phyloP scores from a whole-genome alignment of 2,329 filamentous ascomycete species.

The Chrysosporium keratinophilum region DNA sequence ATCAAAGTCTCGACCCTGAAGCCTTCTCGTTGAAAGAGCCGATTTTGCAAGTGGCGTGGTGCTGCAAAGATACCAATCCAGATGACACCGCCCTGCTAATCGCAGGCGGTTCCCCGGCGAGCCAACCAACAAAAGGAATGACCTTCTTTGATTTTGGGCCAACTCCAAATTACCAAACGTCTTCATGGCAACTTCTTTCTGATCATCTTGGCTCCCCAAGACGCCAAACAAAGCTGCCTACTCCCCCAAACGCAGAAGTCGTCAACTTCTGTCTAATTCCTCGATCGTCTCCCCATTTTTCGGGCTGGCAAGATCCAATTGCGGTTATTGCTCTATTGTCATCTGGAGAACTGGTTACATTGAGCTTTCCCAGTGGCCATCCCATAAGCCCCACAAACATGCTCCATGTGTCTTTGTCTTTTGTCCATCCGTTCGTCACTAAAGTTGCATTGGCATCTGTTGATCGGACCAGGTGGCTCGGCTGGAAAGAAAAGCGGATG shows the following conservation, averaged over 20 bases:
- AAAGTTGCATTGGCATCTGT: conserved; percentile 62
- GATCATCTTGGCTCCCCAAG: conserved; percentile 71
- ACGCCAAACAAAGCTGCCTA: conserved; percentile 58
- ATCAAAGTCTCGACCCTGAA: conserved; percentile 34
- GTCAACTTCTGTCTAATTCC: conserved; percentile 76
- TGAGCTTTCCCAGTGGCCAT: conserved; percentile 87
- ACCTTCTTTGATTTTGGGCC: conserved; percentile 82
- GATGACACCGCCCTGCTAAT: conserved; percentile 86
- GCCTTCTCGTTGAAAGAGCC: conserved; percentile 58
- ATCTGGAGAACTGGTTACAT: conserved; percentile 77
- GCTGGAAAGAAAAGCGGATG: conserved; percentile 72
- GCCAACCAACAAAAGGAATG: conserved; percentile 60
- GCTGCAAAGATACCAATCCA: conserved; percentile 69
- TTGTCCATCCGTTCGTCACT: conserved; percentile 82
- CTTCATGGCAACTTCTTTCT: conserved; percentile 72
- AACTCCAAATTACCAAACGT: conserved; percentile 84
- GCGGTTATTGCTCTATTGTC: conserved; percentile 68
- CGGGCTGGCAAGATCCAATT: conserved; percentile 80
- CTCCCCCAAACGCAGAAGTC: conserved; percentile 66
- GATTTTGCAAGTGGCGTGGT: conserved; percentile 75
- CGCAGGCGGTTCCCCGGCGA: conserved; percentile 64
- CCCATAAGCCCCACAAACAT: conserved; percentile 88
- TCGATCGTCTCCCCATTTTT: conserved; percentile 71
- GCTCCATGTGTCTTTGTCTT: conserved; percentile 73
- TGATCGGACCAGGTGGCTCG: conserved; percentile 73